Evolutionary conservation across 176 grass and related monocot species (phyloP).

Genomic region (Aegilops tauschii): DNA sequence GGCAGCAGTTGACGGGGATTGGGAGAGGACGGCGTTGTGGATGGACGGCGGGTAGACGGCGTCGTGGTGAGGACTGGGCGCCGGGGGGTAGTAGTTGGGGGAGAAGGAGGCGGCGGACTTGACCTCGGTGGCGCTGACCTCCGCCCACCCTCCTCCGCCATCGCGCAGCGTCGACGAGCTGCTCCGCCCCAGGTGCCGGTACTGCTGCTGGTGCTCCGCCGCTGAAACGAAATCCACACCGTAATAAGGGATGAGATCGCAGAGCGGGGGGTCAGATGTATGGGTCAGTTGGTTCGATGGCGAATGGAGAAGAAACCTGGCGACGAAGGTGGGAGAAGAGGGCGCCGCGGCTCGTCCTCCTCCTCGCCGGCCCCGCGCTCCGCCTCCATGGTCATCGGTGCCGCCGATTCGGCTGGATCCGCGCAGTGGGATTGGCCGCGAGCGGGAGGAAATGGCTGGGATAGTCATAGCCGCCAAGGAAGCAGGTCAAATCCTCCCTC

Average conservation of each 20-base stretch:
- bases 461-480: constrained; percentile 5
- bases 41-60: constrained; percentile 41
- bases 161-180: constrained; percentile 44
- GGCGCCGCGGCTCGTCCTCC: constrained; percentile 21
- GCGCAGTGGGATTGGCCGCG: not conserved
- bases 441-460: constrained; percentile 2
- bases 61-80: constrained; percentile 4
- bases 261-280: not conserved
- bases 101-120: constrained; percentile 63
- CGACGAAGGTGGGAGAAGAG: constrained; percentile 15
- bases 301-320: constrained; percentile 10
- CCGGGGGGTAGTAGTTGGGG: not conserved
- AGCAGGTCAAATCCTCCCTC: not conserved
- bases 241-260: too few relatives aligned
- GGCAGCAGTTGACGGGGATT: constrained; percentile 14
- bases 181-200: constrained; percentile 65
- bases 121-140: constrained; percentile 68
- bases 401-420: not conserved
- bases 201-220: constrained; percentile 36
- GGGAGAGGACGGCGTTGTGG: not conserved
- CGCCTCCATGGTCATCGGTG: constrained; percentile 2
- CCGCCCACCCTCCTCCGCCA: constrained; percentile 7
- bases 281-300: not conserved
- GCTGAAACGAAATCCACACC: not conserved
- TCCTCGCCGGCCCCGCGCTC: constrained; percentile 9